These are phyloP conservation scores for Amorphotheca resinae DNA, from an alignment of 495 filamentous ascomycete species.

Conservation along the genomic window DNA sequence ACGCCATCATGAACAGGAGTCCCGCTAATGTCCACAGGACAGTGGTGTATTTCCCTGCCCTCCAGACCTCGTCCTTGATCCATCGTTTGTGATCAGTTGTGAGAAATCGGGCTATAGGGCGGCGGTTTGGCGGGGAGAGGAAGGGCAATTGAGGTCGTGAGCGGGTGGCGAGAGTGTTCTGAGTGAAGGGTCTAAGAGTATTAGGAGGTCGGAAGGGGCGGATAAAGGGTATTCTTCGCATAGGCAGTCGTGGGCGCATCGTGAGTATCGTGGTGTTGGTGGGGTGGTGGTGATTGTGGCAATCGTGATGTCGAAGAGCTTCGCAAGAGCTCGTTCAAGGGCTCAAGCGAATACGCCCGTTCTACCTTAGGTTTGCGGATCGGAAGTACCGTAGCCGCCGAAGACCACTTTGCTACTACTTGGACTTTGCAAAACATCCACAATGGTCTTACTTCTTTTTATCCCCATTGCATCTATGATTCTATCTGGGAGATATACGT, in stretches of 20 bases:
- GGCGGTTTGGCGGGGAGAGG: conserved; percentile 37
- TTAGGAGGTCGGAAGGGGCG: conserved; percentile 18
- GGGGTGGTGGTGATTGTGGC: too few species aligned
- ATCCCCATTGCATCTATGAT: too few species aligned
- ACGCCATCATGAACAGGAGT: conserved; percentile 38
- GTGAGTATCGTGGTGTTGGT: conserved; percentile 2
- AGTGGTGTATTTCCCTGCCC: conserved; percentile 44
- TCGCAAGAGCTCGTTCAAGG: too few species aligned
- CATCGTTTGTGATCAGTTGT: conserved; percentile 63
- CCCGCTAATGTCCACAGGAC: conserved; percentile 43
- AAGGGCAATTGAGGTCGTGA: conserved; percentile 70
- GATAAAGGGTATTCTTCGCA: conserved; percentile 14
- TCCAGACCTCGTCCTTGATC: conserved; percentile 49
- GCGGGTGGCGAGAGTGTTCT: conserved; percentile 9
- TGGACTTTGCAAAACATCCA: too few species aligned
- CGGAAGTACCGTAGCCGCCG: too few species aligned
- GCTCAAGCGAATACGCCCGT: too few species aligned
- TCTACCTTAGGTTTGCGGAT: too few species aligned
- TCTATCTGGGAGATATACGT: too few species aligned
- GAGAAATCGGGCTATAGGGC: conserved; percentile 47
- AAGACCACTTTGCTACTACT: too few species aligned
- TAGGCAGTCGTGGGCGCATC: conserved; percentile 16
- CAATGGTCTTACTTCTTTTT: too few species aligned
- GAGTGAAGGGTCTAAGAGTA: conserved; percentile 11
- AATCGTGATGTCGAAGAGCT: too few species aligned